These are phyloP conservation scores for Cyberlindnera saturnus DNA, from an alignment of 805 yeast genomes.

Conservation along the genomic window DNA sequence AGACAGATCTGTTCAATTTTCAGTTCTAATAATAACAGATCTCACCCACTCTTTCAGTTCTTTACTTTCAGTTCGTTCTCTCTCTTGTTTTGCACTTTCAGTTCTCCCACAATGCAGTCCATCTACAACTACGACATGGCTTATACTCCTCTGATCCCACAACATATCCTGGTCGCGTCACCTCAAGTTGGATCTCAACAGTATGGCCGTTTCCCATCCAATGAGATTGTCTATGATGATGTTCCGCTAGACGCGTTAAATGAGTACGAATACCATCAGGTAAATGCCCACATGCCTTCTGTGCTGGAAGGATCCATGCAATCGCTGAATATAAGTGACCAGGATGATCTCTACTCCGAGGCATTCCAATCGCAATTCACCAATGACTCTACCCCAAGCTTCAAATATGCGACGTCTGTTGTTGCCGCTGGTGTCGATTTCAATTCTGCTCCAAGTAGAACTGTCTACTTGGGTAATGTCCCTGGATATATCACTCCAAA, in stretches of 20 bases:
- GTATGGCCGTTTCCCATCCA: constrained; percentile 4
- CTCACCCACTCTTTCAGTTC: constrained; percentile 2
- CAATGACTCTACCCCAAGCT: constrained; percentile 1
- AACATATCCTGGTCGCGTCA: constrained; percentile 20
- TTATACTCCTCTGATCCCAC: constrained; percentile 21
- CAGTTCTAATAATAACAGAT: background rate
- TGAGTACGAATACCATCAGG: constrained; percentile 1
- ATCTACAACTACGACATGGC: constrained; percentile 21
- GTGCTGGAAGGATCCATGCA: constrained; percentile 1
- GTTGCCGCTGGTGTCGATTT: constrained; percentile 19
- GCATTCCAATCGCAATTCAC: background rate
- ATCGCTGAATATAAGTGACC: background rate
- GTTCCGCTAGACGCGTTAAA: background rate
- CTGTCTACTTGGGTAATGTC: constrained; percentile 85
- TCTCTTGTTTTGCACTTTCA: background rate
- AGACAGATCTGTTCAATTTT: background rate
- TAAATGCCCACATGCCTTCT: background rate
- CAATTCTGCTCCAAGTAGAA: constrained; percentile 61
- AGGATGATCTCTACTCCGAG: constrained; percentile 5
- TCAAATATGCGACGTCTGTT: background rate
- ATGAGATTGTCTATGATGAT: constrained; percentile 6
- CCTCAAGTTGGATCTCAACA: constrained; percentile 14
- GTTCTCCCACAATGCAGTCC: constrained; percentile 17
- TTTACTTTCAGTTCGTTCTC: background rate
- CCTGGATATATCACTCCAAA: constrained; percentile 77